Base-by-base conservation (phyloP, 306 rosid genomes). In the Cucurbita argyrosperma region DNA sequence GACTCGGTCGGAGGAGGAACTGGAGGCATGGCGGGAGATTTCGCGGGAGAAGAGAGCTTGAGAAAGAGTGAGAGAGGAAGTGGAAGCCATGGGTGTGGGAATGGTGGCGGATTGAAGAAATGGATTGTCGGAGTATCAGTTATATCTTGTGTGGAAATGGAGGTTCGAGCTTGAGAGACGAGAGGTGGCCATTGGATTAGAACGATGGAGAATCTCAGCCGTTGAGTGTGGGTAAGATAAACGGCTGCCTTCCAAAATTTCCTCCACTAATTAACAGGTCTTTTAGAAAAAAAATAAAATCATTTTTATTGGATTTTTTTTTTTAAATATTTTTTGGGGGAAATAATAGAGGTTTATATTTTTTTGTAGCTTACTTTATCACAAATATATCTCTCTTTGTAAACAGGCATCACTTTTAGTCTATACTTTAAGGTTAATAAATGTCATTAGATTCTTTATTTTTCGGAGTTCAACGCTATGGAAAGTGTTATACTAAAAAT, bases 41-140 rank as follows among this genome's bases (percentile, higher is more conserved):
- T 92, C 91, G 49, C 92, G 86, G n/a, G 83, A 77, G 9, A 90
- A 18, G 49, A 89, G 83, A 64, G 96, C 87, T 67, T 89, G 96
- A 43, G 95, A 90, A 60, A 90, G 91, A 3, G 96, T 81, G 8
- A 91, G 84, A 4, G 97, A 88, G 7, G 98, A 76, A 71, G 96
- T 62, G 58, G 97, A 85, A 78, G 96, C 88, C 98, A 93, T 93
- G 14, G 84, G 40, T 76, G 37, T 1, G 16, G 71, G 14, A 39
- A 39, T 64, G 52, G 52, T 7, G 76, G 8, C 67, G 53, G 50
- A 39, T 79, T 43, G 77, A 56, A 74, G 79, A 71, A 58, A 54
- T 77, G 47, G 55, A 55, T 43, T 60, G 47, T 13, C 35, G 72
- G 80, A 67, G 58, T 23, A 8, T 59, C 64, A 47, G 72, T 64